Percentiles rank a stretch among this genome's conserved stretches.
Evolutionary conservation across 306 rosid genomes (phyloP).

Genomic region (Castanea crenata): DNA sequence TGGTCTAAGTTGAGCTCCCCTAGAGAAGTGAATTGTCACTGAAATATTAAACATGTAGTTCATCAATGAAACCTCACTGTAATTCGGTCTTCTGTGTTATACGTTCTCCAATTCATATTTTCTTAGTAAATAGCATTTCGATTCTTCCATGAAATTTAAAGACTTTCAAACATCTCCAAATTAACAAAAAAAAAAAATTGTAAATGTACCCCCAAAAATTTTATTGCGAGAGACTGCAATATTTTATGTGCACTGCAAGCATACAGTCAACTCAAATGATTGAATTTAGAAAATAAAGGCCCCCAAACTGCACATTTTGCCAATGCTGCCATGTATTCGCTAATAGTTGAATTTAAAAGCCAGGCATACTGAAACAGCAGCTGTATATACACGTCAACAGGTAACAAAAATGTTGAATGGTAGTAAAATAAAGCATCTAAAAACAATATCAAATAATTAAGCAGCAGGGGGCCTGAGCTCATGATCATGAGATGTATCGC

Average conservation of each 20-base stretch:
- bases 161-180: not conserved
- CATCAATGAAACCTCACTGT: not conserved
- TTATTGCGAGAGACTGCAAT: not conserved
- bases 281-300: not conserved
- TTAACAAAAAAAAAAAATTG: not conserved
- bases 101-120: not conserved
- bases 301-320: conserved; percentile 2
- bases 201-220: not conserved
- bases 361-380: conserved; percentile 22
- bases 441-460: conserved; percentile 24
- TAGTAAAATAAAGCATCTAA: conserved; percentile 20
- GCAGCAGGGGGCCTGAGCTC: conserved; percentile 99
- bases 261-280: not conserved
- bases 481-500: conserved; percentile 87
- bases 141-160: not conserved
- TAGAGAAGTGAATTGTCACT: not conserved
- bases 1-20: not conserved
- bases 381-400: conserved; percentile 41
- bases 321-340: conserved; percentile 26
- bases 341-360: conserved; percentile 13
- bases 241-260: not conserved
- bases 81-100: not conserved
- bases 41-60: not conserved
- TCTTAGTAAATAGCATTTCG: not conserved
- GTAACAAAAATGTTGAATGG: conserved; percentile 11